Evolutionary conservation across 2,329 filamentous ascomycete species (phyloP).

Genomic region (Drechslerella dactyloides): DNA sequence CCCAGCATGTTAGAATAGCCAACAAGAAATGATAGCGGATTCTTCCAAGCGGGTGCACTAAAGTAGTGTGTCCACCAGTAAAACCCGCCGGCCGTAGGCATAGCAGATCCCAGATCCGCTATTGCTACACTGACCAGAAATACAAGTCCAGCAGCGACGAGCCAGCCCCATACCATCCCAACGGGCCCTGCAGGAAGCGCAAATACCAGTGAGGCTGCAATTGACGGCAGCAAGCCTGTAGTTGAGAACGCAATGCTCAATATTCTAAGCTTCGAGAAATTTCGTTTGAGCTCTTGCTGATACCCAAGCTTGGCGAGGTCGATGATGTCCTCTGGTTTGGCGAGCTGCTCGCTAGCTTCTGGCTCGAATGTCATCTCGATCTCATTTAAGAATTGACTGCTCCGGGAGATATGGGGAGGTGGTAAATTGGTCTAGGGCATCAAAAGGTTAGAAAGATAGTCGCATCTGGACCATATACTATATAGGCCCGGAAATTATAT

Average conservation of each 20-base stretch:
- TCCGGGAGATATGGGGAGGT: too few relatives aligned
- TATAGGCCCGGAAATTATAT: too few relatives aligned
- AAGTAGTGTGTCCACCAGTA: constrained; percentile 70
- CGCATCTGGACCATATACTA: too few relatives aligned
- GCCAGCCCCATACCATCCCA: constrained; percentile 70
- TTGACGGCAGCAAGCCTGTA: constrained; percentile 67
- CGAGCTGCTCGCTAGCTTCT: constrained; percentile 12
- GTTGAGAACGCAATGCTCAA: constrained; percentile 68
- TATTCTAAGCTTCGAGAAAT: constrained; percentile 68
- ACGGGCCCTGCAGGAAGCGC: constrained; percentile 67
- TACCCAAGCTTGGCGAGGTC: constrained; percentile 40
- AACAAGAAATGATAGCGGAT: constrained; percentile 59
- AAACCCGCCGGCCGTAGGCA: constrained; percentile 59
- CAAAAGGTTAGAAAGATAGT: too few relatives aligned
- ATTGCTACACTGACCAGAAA: constrained; percentile 68
- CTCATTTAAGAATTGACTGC: too few relatives aligned
- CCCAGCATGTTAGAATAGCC: constrained; percentile 43
- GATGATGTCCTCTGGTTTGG: constrained; percentile 41
- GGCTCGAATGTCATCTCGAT: constrained; percentile 25
- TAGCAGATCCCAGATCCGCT: constrained; percentile 58
- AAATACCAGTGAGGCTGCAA: constrained; percentile 67
- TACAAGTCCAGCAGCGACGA: constrained; percentile 65
- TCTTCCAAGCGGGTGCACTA: constrained; percentile 64
- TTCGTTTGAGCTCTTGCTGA: constrained; percentile 67
- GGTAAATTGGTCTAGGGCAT: too few relatives aligned